Evolutionary conservation across 768 basidiomycete species (phyloP), one percentile per base, ranked within the genome.

Genomic region (Cantharellus anzutake): DNA sequence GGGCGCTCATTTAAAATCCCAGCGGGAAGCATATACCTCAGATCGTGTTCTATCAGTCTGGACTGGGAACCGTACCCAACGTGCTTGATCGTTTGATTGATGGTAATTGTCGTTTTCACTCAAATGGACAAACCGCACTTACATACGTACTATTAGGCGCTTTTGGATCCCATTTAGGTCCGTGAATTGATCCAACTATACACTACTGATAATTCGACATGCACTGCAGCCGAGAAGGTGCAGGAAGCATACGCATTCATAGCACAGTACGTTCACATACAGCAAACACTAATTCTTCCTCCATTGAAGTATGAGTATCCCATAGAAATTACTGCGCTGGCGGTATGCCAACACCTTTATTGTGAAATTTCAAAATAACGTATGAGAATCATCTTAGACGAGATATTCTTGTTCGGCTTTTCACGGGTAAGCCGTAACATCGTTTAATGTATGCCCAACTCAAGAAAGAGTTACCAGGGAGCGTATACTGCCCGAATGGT

Each of bases 161-260:
- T n/a, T 80, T 79, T 2, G 84, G 83, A 34, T 74, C 72, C 51
- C 75, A 77, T 44, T 69, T 86, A 63, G 81, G 84, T 82, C 66
- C 41, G 67, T 50, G 16, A 41, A 40, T 1, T 39, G 4, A 39
- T 52, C 20, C 56, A 60, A 20, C 29, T 48, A 37, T 44, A n/a
- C 34, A 42, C 40, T 55, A 11, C 63, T 55, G 35, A 11, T 37
- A 37, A 14, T 11, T 55, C 7, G 11, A 11, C 35, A 11, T 11
- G 52, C 7, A 14, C 52, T 37, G 14, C 35, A 85, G 83, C 71
- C 44, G 80, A 81, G 60, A 85, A 86, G 65, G 81, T 86, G 2
- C 80, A 86, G 69, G 83, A 86, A 63, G 84, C 80, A 41, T 84
- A 85, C 70, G 81, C 77, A n/a, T 86, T 86, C 66, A 81, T 86